Conservation (phyloP, 805 yeast genomes). For the Metschnikowia proteae region DNA sequence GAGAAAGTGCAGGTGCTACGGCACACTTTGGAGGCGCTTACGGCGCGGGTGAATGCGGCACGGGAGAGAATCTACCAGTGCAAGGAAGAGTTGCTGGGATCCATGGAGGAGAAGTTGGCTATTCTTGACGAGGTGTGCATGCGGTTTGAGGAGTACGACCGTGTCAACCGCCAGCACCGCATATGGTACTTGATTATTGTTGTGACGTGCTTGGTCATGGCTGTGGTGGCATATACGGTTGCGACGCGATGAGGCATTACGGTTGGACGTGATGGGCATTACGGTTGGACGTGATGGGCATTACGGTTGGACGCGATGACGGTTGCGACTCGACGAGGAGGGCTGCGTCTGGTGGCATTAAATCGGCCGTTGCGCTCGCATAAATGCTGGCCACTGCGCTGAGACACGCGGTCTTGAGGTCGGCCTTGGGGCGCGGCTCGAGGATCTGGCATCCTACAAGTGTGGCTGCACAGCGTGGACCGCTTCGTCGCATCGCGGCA, state of each 20-base stretch:
- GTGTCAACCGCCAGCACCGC: slow-evolving; percentile 23
- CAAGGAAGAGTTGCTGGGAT: slow-evolving; percentile 25
- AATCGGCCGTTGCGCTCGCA: too few species aligned
- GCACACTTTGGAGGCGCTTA: slow-evolving; percentile 23
- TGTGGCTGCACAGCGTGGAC: too few species aligned
- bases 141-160: slow-evolving; percentile 27
- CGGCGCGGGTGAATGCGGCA: slow-evolving; percentile 23
- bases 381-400: too few species aligned
- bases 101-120: slow-evolving; percentile 27
- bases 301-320: too few species aligned
- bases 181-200: slow-evolving; percentile 27
- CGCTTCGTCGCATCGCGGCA: too few species aligned
- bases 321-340: neutral
- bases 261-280: neutral
- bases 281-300: too few species aligned
- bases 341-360: too few species aligned
- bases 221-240: slow-evolving; percentile 8
- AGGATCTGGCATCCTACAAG: too few species aligned
- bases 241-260: neutral
- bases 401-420: too few species aligned
- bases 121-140: slow-evolving; percentile 30
- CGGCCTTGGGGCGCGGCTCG: too few species aligned
- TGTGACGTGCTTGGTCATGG: slow-evolving; percentile 17
- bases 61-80: slow-evolving; percentile 23
- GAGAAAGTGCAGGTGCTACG: slow-evolving; percentile 27